Evolutionary conservation across 192 early-diverging fungal genomes (phyloP), one percentile per base, ranked within the genome.

Genomic region (Mortierella hygrophila): DNA sequence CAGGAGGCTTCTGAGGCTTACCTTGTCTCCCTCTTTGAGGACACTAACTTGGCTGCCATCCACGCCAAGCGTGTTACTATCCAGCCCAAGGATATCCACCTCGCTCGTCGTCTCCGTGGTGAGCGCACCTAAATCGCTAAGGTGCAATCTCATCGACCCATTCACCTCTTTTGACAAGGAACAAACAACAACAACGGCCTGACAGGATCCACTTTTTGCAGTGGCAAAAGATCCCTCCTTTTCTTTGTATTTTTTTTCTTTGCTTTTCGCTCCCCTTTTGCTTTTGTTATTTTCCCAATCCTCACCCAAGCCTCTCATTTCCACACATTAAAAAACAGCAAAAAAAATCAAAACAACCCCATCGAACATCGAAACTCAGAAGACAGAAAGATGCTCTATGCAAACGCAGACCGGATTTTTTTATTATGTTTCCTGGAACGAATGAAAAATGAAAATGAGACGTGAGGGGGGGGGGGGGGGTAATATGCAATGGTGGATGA

Each of bases 31-130:
- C 90, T 97, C 38, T 97, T 97, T 65, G 98, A 98, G 91, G 97
- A 99, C 90, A 99, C 97, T 88, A 99, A 99, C 91, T 92, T 99
- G 90, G 98, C 98, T 54, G 98, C 97, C 82, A 97, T 98, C 92
- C 97, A 98, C 90, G 98, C 97, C 89, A 98, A 98, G 94, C 95
- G 98, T 90, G 98, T 99, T 80, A 99, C 98, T 85, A 99, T 99
- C 91, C 98, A 99, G 91, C 98, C 97, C 85, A 98, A 98, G 95
- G 98, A 99, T 91, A 96, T 99, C 84, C 98, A 99, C 91, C 92
- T 99, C 78, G 97, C 97, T 77, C 94, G 97, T 79, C 95, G 97
- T 92, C 96, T 99, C 80, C 96, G 96, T 89, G 96, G 96, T 76
- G 95, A 97, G 91, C 93, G 96, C 87, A 92, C 94, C 77, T 96